Base-by-base conservation (phyloP, 768 basidiomycete genomes). In the Goffeauzyma gilvescens region DNA sequence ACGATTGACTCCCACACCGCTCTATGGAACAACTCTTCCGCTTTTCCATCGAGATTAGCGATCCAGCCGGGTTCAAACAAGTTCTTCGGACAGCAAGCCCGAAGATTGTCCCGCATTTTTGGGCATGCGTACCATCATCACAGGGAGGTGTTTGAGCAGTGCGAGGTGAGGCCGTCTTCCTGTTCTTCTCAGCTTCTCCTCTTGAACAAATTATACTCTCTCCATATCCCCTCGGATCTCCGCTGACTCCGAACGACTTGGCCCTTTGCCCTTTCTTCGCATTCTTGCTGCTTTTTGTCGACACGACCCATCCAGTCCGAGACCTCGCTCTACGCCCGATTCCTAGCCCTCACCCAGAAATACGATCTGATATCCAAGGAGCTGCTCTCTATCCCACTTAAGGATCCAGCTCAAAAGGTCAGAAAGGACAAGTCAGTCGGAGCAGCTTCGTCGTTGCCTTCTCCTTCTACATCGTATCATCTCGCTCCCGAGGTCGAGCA, bases 51-150 rank as follows among this genome's bases (percentile, higher is more conserved):
- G 13, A 87, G 86, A 20, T 70, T 95, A 2, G 76, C 76, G 42
- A 83, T 95, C 40, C 82, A 82, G 2, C 67, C 68, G 32, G 72
- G 79, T 2, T 90, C 85, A 0, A 72, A 78, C 49, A 73, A 81
- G n/a, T 85, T 86, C 63, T 93, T 89, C 62, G 72, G 79, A 37
- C 84, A 82, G 13, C 76, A 90, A 18, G 83, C 84, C 15, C 75
- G 90, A 0, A 76, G 90, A 12, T 75, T 96, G 1, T 86, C 86
- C 1, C 76, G 90, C 27, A 87, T 95, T 49, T 95, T 98, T 58
- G 83, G 84, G 0, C 90, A 98, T 63, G 86, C 87, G 2, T 95
- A 86, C 68, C 89, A 79, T 66, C 84, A 86, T 60, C 86, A 90
- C 63, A 78, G 83, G 50, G 86, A 87, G 58, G 75, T 75, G 0